Evolutionary conservation across 2,329 filamentous ascomycete genomes (phyloP), one percentile per base, ranked within the genome.

Genomic region (Fragosphaeria purpurea): DNA sequence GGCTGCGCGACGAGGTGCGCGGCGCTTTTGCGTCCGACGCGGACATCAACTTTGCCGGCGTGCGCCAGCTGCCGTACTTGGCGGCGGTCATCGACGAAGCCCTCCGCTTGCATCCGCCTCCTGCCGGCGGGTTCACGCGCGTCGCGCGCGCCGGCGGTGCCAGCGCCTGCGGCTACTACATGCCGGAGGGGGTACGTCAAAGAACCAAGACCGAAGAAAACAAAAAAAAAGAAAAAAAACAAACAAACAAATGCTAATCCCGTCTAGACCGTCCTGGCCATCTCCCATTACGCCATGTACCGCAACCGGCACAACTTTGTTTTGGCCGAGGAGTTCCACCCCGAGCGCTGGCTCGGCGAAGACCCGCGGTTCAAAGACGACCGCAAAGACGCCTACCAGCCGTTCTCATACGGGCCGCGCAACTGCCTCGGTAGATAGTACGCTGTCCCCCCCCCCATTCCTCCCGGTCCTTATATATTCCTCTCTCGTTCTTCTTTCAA

Each of bases 361-460:
- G 65, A 70, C 8, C 54, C 59, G 5, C 61, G 60, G 4, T 77
- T 70, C 56, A 57, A 56, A 1, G 48, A 55, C n/a, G 74, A 79
- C 54, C 66, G 64, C 37, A 62, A 63, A 42, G 67, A 69, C 0
- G 67, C 65, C 2, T 63, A 72, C 46, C 70, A 76, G 59, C 70
- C 74, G 1, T 76, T 78, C 51, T 67, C 67, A 2, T 47, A 71
- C 3, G 73, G 75, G 0, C 69, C 74, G 6, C 62, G 74, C 2
- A 73, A 75, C 44, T 77, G 74, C 52, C 64, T 77, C 31, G 75
- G 74, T 2, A 65, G 65, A 53, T 75, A 75, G 70, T 72, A 61
- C 60, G 70, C 63, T 3, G 5, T 9, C 30, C n/a, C 10, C 12
- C 35, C 40, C 22, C 34, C 13, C 3, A 40, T 33, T 30, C 32